Evolutionary conservation across 441 rosid species (phyloP).

Genomic region (Croton setiger): DNA sequence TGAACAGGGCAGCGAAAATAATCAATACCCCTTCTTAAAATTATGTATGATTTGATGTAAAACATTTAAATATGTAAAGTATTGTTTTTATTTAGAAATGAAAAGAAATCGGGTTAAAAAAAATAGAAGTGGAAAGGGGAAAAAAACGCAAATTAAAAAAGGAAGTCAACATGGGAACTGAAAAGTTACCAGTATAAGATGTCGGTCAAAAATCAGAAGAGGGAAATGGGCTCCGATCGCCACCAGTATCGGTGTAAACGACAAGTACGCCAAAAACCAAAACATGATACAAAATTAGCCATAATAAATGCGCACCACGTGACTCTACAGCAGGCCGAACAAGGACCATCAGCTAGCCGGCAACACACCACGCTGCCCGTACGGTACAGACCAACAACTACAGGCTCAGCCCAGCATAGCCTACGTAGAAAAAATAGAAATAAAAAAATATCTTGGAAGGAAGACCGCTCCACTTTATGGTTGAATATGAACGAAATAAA

Average conservation of each 20-base stretch:
- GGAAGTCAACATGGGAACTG: too few relatives aligned
- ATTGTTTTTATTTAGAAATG: too few relatives aligned
- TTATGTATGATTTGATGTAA: too few relatives aligned
- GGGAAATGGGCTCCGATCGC: background rate
- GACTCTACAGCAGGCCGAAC: background rate
- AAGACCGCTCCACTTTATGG: background rate
- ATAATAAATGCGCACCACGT: slow-evolving; percentile 15
- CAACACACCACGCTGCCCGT: background rate
- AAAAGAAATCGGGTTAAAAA: too few relatives aligned
- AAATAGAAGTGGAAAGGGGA: too few relatives aligned
- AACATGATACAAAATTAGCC: background rate
- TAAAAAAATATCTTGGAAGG: background rate
- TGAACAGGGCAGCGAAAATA: too few relatives aligned
- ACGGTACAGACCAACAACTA: background rate
- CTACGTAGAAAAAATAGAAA: background rate
- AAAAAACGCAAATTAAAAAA: too few relatives aligned
- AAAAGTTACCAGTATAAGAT: too few relatives aligned
- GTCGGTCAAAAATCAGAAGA: background rate
- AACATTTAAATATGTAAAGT: too few relatives aligned
- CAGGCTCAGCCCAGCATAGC: background rate
- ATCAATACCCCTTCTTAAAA: too few relatives aligned
- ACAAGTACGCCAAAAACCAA: background rate
- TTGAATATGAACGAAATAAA: background rate
- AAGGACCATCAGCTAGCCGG: slow-evolving; percentile 5
- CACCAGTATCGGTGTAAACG: slow-evolving; percentile 14